Percentiles rank a stretch among this genome's conserved stretches.
Evolutionary conservation across 1,139 yeast genomes (phyloP).

Genomic region (Yamadazyma conglobata): DNA sequence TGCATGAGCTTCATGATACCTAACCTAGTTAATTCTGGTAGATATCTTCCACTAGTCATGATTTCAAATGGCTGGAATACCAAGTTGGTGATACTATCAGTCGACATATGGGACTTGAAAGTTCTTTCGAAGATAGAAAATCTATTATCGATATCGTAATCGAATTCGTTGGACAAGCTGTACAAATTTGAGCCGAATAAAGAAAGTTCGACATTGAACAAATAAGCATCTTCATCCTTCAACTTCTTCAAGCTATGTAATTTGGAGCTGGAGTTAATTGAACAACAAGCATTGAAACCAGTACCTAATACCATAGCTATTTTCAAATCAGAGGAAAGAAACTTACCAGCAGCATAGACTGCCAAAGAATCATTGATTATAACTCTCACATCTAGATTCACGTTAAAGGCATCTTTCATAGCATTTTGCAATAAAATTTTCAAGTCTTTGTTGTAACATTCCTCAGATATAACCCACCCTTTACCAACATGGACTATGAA

Average conservation of each 20-base stretch:
- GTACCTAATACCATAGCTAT: constrained; percentile 48
- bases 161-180: constrained; percentile 35
- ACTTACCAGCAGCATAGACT: constrained; percentile 45
- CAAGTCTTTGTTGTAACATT: constrained; percentile 39
- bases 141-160: constrained; percentile 28
- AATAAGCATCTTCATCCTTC: constrained; percentile 17
- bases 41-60: constrained; percentile 53
- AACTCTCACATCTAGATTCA: constrained; percentile 30
- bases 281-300: constrained; percentile 43
- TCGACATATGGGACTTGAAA: constrained; percentile 32
- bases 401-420: constrained; percentile 19
- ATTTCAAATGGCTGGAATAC: constrained; percentile 55
- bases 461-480: constrained; percentile 45
- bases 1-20: constrained; percentile 34
- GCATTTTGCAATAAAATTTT: constrained; percentile 37
- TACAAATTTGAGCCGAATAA: constrained; percentile 37
- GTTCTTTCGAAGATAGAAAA: constrained; percentile 5
- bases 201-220: constrained; percentile 41
- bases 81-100: constrained; percentile 24
- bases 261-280: constrained; percentile 21
- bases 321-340: constrained; percentile 34
- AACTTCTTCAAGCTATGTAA: constrained; percentile 26
- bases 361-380: constrained; percentile 46
- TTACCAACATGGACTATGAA: constrained; percentile 46
- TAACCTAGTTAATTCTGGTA: constrained; percentile 50